Percentiles rank a stretch among this genome's conserved stretches.
These are phyloP conservation scores for Loxodes magnus DNA, from an alignment of 73 alveolate genomes.

Conservation along the genomic window DNA sequence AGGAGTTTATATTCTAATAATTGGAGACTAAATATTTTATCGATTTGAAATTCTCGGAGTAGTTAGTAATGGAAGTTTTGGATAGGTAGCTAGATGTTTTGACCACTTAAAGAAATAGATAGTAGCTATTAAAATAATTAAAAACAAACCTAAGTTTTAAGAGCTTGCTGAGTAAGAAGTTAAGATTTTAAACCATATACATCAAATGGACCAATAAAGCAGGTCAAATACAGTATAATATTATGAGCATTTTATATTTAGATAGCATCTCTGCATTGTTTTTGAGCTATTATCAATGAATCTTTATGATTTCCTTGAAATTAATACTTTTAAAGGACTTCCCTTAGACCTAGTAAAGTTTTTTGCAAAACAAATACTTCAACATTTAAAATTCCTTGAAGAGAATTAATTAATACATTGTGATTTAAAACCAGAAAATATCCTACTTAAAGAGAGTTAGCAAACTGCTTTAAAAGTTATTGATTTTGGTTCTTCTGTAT, in stretches of 20 bases:
- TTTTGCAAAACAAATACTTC: constrained; percentile 35
- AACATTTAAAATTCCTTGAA: not conserved
- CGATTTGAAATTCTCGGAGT: not conserved
- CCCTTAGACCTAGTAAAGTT: constrained; percentile 28
- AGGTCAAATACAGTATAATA: constrained; percentile 18
- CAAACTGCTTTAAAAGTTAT: not conserved
- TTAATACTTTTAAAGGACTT: constrained; percentile 44
- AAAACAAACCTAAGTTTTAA: constrained; percentile 19
- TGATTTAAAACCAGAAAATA: constrained; percentile 1
- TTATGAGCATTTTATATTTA: constrained; percentile 22
- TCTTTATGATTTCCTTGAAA: constrained; percentile 27
- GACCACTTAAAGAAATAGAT: constrained; percentile 28
- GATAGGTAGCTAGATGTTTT: constrained; percentile 2
- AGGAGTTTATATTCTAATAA: not conserved
- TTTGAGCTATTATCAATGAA: constrained; percentile 31
- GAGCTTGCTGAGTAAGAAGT: constrained; percentile 30
- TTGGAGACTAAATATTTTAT: not conserved
- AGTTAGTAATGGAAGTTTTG: not conserved
- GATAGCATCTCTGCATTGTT: constrained; percentile 27
- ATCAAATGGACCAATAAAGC: constrained; percentile 24
- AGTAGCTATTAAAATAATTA: constrained; percentile 26
- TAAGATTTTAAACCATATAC: constrained; percentile 15
- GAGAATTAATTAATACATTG: not conserved
- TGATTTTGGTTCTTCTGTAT: not conserved
- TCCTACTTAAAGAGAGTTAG: not conserved